Percentiles rank a stretch among this genome's conserved stretches.
These are phyloP conservation scores for Scedosporium dehoogii DNA, from an alignment of 2,329 filamentous ascomycete genomes.

Conservation along the genomic window DNA sequence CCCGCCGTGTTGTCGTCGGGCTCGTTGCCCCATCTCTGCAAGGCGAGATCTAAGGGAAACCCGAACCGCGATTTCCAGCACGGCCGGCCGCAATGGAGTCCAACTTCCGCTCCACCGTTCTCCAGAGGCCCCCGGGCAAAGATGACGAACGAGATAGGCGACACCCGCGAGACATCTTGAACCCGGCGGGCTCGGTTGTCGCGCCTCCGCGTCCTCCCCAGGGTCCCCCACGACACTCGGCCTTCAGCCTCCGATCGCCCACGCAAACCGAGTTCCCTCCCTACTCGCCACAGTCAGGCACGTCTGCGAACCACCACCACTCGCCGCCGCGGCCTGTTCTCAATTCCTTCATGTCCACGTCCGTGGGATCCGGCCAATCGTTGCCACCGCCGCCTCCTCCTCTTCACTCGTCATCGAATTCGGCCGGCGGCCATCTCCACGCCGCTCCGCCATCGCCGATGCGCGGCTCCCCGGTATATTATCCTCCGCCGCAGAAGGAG, in stretches of 20 bases:
- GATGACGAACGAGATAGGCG: conserved; percentile 23
- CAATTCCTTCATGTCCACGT: conserved; percentile 27
- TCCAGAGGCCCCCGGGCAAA: conserved; percentile 33
- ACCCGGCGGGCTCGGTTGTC: conserved; percentile 21
- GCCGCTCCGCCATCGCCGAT: conserved; percentile 29
- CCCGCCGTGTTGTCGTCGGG: not conserved
- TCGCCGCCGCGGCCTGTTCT: conserved; percentile 11
- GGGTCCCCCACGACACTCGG: conserved; percentile 25
- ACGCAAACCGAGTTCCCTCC: conserved; percentile 31
- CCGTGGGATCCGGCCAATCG: conserved; percentile 20
- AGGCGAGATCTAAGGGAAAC: conserved; percentile 3
- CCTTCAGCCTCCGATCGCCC: conserved; percentile 40
- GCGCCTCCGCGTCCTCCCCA: conserved; percentile 13
- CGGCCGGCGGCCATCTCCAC: conserved; percentile 11
- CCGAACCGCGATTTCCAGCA: conserved; percentile 10
- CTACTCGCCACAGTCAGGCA: conserved; percentile 14
- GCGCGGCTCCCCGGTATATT: conserved; percentile 33
- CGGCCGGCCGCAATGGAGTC: conserved; percentile 29
- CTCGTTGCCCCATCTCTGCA: not conserved
- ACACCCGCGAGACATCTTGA: conserved; percentile 37
- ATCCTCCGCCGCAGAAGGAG: conserved; percentile 17
- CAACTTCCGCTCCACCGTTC: conserved; percentile 39
- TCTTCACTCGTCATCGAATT: conserved; percentile 4
- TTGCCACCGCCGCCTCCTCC: conserved; percentile 11
- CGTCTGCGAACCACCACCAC: conserved; percentile 7